Evolutionary conservation across 2,329 filamentous ascomycete species (phyloP), one percentile per base, ranked within the genome.

Genomic region (Dothistroma pini): DNA sequence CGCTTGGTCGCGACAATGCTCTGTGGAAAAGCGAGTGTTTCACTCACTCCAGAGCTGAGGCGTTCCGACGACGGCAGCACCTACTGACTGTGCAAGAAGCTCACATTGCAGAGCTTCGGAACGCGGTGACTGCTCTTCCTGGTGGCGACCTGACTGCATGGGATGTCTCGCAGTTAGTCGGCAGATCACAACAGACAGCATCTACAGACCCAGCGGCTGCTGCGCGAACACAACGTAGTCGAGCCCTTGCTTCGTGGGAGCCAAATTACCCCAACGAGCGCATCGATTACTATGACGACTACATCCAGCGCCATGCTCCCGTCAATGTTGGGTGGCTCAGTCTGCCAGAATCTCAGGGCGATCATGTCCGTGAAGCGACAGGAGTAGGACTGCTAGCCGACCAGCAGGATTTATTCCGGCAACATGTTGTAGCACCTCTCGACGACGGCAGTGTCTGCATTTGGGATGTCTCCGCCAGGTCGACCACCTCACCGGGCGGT

Each of bases 381-480:
- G 92, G 92, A 0, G 80, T 92, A 68, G 90, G 88, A 0, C 70
- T 79, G 0, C 71, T 95, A 9, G 87, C 88, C 58, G 80, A 82
- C 68, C 78, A 76, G 22, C 79, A 80, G 0, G 81, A 80, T 35
- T 77, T 80, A n/a, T 76, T 83, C 19, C 79, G 84, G 25, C 79
- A 82, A 64, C 79, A 87, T 57, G 86, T 90, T 0, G 82, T 96
- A 16, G 88, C 89, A 0, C 91, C 92, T 1, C 79, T 96, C 8
- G 91, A 96, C 60, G 90, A 97, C 71, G 92, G 92, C 0, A 91
- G 90, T 56, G 83, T 97, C n/a, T 90, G 88, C 68, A 76, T 96
- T 7, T 97, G 92, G 92, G 89, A 96, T 48, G 52, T 73, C 8
- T 66, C 63, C 12, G 58, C 66, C 6, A 60, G 67, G n/a, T 63